Base-by-base conservation (phyloP, 345 rosid genomes). In the Physaria fendleri region DNA sequence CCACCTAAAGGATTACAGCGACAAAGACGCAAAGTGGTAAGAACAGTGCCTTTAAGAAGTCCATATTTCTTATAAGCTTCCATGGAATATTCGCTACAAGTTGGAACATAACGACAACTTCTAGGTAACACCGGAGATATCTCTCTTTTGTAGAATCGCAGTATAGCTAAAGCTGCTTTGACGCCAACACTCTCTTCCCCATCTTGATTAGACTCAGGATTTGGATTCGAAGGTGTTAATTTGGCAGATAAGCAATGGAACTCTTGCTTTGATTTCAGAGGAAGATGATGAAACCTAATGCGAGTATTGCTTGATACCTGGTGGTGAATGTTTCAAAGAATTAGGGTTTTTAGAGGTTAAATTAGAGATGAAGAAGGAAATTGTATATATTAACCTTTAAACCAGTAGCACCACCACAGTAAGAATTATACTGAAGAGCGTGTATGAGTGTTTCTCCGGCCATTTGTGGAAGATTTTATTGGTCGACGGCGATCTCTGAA, bases 1-100 rank as follows among this genome's bases (percentile, higher is more conserved):
- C 98, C 92, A 68, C 96, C 95, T 23, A 92, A 85, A 24, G 96
- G 96, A 71, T 91, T 88, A 75, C 96, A 91, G 42, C 98, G 92
- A 64, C 98, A 88, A 52, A 88, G 75, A 59, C 96, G 93, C 90
- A 90, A 85, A 33, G 81, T 71, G 2, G 93, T 88, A 61, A 92
- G 76, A 68, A 78, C 41, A 6, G 87, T 77, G 46, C 96, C 96
- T 71, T 84, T 85, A 16, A 64, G 68, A 59, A 82, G 54, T 50
- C 98, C 98, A 57, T 91, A 91, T 52, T 72, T 91, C 86, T 85
- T 85, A 74, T 88, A 92, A 71, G 96, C 98, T 76, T 77, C 79
- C 96, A 82, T 88, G 9, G 96, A 91, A 55, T 88, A 88, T 77
- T 85, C 96, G 8, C 98, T 85, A 52, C 98, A 91, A 3, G 96